A percentile compares a stretch with the other conserved stretches of the same genome.
Evolutionary conservation across 225 moss, liverwort and hornwort species (phyloP).

Genomic region (Polytrichum formosum): DNA sequence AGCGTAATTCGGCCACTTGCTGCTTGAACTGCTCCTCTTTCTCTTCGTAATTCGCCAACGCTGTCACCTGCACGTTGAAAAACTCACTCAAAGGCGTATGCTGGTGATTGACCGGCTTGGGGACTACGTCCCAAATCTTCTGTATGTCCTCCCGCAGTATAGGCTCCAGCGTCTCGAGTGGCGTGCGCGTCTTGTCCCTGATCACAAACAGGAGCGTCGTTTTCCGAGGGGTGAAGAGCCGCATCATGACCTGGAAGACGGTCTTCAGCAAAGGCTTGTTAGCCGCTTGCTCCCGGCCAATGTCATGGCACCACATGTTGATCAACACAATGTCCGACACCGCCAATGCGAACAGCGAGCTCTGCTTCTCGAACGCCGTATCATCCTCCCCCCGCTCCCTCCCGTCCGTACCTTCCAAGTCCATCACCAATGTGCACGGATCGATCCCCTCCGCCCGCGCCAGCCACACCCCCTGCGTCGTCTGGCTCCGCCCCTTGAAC

Average conservation of each 20-base stretch:
- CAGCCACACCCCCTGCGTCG: conserved; percentile 96
- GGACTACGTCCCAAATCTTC: conserved; percentile 95
- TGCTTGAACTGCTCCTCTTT: conserved; percentile 81
- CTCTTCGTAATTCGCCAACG: conserved; percentile 85
- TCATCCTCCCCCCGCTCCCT: conserved; percentile 97
- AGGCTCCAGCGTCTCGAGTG: conserved; percentile 82
- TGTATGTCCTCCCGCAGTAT: conserved; percentile 79
- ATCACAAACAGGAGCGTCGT: conserved; percentile 92
- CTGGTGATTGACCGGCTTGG: conserved; percentile 65
- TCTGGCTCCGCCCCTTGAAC: conserved; percentile 70
- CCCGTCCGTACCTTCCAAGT: conserved; percentile 96
- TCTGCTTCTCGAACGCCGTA: conserved; percentile 96
- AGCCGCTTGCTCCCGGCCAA: conserved; percentile 96
- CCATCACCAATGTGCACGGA: conserved; percentile 91
- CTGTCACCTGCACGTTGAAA: conserved; percentile 78
- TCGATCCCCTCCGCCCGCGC: conserved; percentile 64
- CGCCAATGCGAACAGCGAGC: conserved; percentile 88
- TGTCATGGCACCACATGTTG: conserved; percentile 99
- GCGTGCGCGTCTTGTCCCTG: conserved; percentile 94
- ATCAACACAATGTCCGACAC: conserved; percentile 92
- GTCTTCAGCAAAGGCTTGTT: conserved; percentile 92
- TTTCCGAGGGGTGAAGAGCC: conserved; percentile 84
- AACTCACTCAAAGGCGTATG: conserved; percentile 72
- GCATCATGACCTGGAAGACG: conserved; percentile 98
- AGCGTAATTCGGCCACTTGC: conserved; percentile 69